phyloP scores from a whole-genome alignment of 2,329 filamentous ascomycete species.

The Cladosporium phlei region DNA sequence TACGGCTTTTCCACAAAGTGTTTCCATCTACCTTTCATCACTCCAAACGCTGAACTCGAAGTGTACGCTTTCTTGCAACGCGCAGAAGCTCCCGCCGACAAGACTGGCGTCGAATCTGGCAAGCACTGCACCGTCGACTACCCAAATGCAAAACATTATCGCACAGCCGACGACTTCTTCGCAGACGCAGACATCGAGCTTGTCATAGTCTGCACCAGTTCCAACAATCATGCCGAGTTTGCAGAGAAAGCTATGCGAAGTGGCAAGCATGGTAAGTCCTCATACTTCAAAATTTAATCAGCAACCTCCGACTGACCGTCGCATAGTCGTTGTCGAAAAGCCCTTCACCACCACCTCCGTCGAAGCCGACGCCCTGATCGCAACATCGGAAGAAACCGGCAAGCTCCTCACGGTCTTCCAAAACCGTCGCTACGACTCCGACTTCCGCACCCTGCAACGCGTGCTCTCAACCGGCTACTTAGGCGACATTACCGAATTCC shows the following conservation, averaged over 20 bases:
- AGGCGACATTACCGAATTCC: constrained; percentile 31
- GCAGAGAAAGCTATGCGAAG: constrained; percentile 31
- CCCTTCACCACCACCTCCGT: constrained; percentile 32
- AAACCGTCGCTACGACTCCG: constrained; percentile 37
- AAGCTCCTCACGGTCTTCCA: constrained; percentile 37
- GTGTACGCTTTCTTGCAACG: constrained; percentile 48
- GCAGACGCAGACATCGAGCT: constrained; percentile 32
- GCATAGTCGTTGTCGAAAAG: constrained; percentile 36
- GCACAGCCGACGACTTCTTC: constrained; percentile 32
- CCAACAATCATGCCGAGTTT: constrained; percentile 30
- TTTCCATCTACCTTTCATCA: constrained; percentile 51
- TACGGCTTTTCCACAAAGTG: constrained; percentile 47
- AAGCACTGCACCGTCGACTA: constrained; percentile 49
- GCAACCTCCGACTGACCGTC: background rate
- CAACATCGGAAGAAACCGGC: constrained; percentile 26
- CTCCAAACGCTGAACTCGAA: constrained; percentile 42
- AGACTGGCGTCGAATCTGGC: constrained; percentile 25
- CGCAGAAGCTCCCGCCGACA: constrained; percentile 35
- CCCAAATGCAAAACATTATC: constrained; percentile 37
- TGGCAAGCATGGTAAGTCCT: constrained; percentile 36
- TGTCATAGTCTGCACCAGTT: constrained; percentile 34
- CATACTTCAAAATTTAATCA: background rate
- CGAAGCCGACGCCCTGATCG: constrained; percentile 34
- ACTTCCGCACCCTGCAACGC: constrained; percentile 34
- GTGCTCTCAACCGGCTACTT: constrained; percentile 23